Percentiles rank a stretch among this genome's conserved stretches.
Conservation (phyloP, 2,329 filamentous ascomycete species). For the Fusarium marasasianum region DNA sequence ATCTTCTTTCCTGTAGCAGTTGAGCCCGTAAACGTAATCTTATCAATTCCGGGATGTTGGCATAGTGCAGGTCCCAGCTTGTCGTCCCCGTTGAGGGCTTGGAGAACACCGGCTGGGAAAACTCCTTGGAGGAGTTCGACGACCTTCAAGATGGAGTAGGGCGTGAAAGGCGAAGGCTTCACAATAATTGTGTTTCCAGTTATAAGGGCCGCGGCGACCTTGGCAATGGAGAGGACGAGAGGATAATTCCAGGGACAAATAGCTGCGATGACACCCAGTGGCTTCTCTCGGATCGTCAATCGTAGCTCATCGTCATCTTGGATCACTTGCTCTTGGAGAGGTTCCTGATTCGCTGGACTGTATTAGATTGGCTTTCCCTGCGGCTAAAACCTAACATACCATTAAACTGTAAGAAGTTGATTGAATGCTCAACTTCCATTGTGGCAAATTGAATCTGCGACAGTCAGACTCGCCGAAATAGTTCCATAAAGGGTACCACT, state of each 20-base stretch:
- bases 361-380: background rate
- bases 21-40: constrained; percentile 72
- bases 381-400: background rate
- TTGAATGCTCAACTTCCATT: background rate
- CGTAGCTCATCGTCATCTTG: background rate
- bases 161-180: constrained; percentile 67
- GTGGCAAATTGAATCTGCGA: background rate
- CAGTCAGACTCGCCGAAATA: background rate
- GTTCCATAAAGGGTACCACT: accelerated
- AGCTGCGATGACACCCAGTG: constrained; percentile 54
- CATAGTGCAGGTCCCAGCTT: constrained; percentile 66
- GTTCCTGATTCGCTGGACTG: background rate
- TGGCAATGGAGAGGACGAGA: constrained; percentile 58
- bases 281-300: constrained; percentile 20
- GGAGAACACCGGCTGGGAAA: constrained; percentile 69
- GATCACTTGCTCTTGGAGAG: background rate
- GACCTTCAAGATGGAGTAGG: constrained; percentile 66
- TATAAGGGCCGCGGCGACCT: constrained; percentile 64
- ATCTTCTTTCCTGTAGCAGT: constrained; percentile 68
- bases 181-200: constrained; percentile 65
- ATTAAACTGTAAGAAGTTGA: constrained; percentile 1
- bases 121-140: constrained; percentile 64
- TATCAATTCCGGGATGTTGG: constrained; percentile 64
- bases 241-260: constrained; percentile 68
- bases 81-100: constrained; percentile 68